These are phyloP conservation scores for Lentinus tigrinus DNA, from an alignment of 768 basidiomycete species.

Conservation along the genomic window DNA sequence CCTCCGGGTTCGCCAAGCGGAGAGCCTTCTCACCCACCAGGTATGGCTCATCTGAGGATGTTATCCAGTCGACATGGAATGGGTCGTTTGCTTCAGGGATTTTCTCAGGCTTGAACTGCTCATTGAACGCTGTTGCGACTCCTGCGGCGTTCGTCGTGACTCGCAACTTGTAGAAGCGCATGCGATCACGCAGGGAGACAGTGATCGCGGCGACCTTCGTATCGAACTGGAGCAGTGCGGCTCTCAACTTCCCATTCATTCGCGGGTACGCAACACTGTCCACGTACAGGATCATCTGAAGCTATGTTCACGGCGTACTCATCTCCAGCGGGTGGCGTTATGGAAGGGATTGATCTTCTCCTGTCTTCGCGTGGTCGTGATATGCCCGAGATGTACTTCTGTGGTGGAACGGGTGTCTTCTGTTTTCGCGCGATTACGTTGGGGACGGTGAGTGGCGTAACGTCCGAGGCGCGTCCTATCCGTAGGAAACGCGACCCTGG, in stretches of 20 bases:
- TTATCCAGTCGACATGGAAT: constrained; percentile 82
- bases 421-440: constrained; percentile 73
- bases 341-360: constrained; percentile 21
- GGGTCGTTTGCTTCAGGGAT: constrained; percentile 85
- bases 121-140: constrained; percentile 78
- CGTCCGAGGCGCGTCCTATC: constrained; percentile 76
- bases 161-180: constrained; percentile 82
- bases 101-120: constrained; percentile 80
- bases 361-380: constrained; percentile 50
- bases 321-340: constrained; percentile 37
- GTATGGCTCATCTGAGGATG: constrained; percentile 45
- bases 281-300: constrained; percentile 65
- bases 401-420: constrained; percentile 42
- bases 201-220: constrained; percentile 72
- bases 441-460: constrained; percentile 65
- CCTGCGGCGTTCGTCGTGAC: constrained; percentile 69
- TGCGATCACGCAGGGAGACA: constrained; percentile 73
- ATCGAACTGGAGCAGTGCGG: constrained; percentile 52
- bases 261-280: background rate
- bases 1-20: constrained; percentile 64
- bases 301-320: constrained; percentile 47
- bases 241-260: background rate
- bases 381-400: constrained; percentile 49
- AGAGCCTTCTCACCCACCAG: constrained; percentile 77
- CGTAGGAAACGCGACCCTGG: constrained; percentile 73